Base-by-base conservation (phyloP, 2,329 filamentous ascomycete species). In the Trichoderma sp. region DNA sequence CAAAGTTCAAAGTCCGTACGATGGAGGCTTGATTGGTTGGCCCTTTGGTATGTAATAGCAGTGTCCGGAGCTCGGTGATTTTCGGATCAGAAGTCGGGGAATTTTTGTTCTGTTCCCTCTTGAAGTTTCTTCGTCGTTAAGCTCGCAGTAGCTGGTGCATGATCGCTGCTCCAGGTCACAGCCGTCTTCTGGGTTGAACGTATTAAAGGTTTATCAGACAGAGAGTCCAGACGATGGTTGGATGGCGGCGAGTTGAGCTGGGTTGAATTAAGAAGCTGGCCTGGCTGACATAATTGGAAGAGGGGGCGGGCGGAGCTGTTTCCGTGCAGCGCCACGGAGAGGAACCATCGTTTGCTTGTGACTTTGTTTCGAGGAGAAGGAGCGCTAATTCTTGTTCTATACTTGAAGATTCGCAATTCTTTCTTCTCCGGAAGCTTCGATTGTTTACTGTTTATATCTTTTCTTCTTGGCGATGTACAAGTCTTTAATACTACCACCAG, bases 221-320 rank as follows among this genome's bases (percentile, higher is more conserved):
- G 63, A 49, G 63, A 66, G 47, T 13, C 8, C 3, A n/a, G 47
- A 27, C 29, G 40, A 59, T 49, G 55, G 55, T 52, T 57, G 65
- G 47, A 68, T 60, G 47, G 56, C 53, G 57, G 57, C 43, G 49
- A 52, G 19, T 43, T 35, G 33, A 43, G 16, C 55, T n/a, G 55
- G 52, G 55, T 33, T 31, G 47, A 49, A 10, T 43, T 43, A 19
- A 43, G 40, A 24, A 49, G 47, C 47, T 40, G 43, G 65, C 35
- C 21, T 40, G n/a, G 66, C 66, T 64, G 58, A 68, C 58, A 47
- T 68, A 60, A 68, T 64, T 68, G 66, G 66, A 68, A 64, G 66
- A 68, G 66, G 49, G 66, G 67, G 27, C 14, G 61, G 35, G 49
- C 61, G 61, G 61, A 64, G 49, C 49, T 64, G 40, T 24, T 21